phyloP scores from a whole-genome alignment of 495 filamentous ascomycete species.

The Daldinia caldariorum region DNA sequence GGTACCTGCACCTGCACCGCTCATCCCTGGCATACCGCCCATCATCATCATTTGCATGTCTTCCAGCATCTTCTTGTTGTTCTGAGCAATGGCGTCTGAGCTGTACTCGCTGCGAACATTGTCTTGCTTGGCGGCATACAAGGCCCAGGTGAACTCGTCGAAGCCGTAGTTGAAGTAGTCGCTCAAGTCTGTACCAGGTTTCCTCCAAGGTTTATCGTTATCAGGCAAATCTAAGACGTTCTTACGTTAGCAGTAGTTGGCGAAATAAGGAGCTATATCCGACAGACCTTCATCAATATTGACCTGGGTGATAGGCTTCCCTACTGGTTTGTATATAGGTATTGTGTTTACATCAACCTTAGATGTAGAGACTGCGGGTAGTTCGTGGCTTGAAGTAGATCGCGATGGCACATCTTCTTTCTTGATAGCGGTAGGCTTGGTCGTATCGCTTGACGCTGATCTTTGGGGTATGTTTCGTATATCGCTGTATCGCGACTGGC shows the following conservation, averaged over 20 bases:
- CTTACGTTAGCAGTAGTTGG: conserved; percentile 25
- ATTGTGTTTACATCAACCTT: conserved; percentile 86
- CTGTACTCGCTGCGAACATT: conserved; percentile 73
- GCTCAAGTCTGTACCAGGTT: conserved; percentile 91
- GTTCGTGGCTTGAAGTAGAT: conserved; percentile 50
- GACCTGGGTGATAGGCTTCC: conserved; percentile 83
- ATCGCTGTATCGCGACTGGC: conserved; percentile 65
- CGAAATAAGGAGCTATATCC: conserved; percentile 15
- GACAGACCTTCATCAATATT: conserved; percentile 74
- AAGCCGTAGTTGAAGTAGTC: conserved; percentile 99
- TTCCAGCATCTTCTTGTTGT: conserved; percentile 86
- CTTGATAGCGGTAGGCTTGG: conserved; percentile 56
- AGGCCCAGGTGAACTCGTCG: conserved; percentile 98
- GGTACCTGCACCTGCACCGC: conserved; percentile 51
- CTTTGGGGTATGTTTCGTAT: conserved; percentile 75
- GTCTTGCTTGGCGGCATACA: conserved; percentile 91
- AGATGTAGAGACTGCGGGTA: conserved; percentile 71
- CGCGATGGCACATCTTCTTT: conserved; percentile 50
- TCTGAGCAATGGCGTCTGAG: conserved; percentile 65
- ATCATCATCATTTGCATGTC: conserved; percentile 90
- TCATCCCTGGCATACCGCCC: conserved; percentile 74
- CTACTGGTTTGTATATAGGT: conserved; percentile 75
- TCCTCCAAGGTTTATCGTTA: conserved; percentile 93
- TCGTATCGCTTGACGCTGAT: conserved; percentile 63
- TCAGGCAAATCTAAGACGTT: conserved; percentile 71